Percentiles rank a stretch among this genome's conserved stretches.
These are phyloP conservation scores for Coemansia sp. DNA, from an alignment of 192 early-diverging fungal genomes.

Conservation along the genomic window DNA sequence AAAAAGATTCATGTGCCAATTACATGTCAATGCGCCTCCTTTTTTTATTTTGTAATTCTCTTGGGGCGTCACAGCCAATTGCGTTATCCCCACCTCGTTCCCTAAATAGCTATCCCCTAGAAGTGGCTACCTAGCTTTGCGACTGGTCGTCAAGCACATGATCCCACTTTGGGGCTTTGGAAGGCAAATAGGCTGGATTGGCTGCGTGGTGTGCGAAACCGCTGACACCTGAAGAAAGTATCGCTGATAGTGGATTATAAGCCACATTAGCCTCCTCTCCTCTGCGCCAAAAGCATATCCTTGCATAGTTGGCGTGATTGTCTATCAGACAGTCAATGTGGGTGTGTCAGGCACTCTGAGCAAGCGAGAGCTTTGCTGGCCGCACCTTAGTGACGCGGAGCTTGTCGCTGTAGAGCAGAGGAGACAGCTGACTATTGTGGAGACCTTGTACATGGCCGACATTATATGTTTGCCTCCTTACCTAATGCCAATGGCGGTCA, in stretches of 20 bases:
- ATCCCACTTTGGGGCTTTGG: neutral
- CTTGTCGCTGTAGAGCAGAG: neutral
- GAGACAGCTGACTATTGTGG: neutral
- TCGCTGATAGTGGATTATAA: neutral
- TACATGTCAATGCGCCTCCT: constrained; percentile 7
- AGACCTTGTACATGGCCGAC: neutral
- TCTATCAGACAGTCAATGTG: neutral
- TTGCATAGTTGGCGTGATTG: neutral
- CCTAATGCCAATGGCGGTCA: neutral
- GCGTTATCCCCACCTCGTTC: neutral
- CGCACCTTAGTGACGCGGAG: too few species aligned
- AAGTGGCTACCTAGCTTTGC: neutral
- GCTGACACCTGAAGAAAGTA: neutral
- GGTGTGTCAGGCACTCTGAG: neutral
- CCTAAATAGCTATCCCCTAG: neutral
- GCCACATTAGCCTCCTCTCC: neutral
- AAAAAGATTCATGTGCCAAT: constrained; percentile 4
- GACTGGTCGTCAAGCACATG: neutral
- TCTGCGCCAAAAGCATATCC: neutral
- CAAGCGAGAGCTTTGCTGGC: neutral
- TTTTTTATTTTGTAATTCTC: neutral
- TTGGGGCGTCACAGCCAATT: neutral
- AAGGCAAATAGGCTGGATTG: neutral
- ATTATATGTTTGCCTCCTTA: neutral
- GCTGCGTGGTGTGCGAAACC: constrained; percentile 5